These are phyloP conservation scores for Hypsizygus ulmarius DNA, from an alignment of 1,284 basidiomycete genomes.

Conservation along the genomic window DNA sequence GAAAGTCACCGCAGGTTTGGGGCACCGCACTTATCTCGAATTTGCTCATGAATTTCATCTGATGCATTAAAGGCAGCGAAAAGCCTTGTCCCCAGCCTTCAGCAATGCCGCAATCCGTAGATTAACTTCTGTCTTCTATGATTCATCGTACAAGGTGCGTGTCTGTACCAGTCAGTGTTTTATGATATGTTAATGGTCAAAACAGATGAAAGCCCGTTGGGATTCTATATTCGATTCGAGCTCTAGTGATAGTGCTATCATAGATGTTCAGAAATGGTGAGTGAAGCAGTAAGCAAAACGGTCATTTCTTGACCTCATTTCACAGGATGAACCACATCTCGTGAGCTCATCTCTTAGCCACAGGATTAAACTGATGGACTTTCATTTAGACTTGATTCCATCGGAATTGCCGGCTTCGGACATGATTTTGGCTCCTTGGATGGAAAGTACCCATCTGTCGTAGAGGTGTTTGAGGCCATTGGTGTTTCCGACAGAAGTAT, in stretches of 20 bases:
- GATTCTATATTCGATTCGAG: conserved; percentile 42
- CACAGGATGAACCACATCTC: conserved; percentile 36
- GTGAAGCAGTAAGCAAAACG: conserved; percentile 15
- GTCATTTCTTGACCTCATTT: background rate
- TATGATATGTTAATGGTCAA: background rate
- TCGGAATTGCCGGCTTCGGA: conserved; percentile 57
- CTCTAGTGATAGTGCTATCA: conserved; percentile 32
- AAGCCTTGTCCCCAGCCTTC: conserved; percentile 44
- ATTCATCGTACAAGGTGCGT: conserved; percentile 48
- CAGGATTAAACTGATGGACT: background rate
- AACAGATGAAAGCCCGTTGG: conserved; percentile 49
- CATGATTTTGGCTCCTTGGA: conserved; percentile 56
- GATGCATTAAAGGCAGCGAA: conserved; percentile 49
- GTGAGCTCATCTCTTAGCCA: conserved; percentile 16
- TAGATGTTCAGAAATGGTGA: conserved; percentile 57
- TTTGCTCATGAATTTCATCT: conserved; percentile 2
- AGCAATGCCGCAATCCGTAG: conserved; percentile 42
- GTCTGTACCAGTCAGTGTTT: background rate
- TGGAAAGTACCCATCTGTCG: conserved; percentile 43
- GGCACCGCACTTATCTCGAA: background rate
- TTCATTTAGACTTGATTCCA: conserved; percentile 46
- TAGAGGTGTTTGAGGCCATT: conserved; percentile 46
- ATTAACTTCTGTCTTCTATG: conserved; percentile 42
- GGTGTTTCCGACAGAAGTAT: conserved; percentile 24
- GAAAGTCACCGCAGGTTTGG: conserved; percentile 46